These are phyloP conservation scores for Ballota nigra DNA, from an alignment of 257 asterid species.

Conservation along the genomic window DNA sequence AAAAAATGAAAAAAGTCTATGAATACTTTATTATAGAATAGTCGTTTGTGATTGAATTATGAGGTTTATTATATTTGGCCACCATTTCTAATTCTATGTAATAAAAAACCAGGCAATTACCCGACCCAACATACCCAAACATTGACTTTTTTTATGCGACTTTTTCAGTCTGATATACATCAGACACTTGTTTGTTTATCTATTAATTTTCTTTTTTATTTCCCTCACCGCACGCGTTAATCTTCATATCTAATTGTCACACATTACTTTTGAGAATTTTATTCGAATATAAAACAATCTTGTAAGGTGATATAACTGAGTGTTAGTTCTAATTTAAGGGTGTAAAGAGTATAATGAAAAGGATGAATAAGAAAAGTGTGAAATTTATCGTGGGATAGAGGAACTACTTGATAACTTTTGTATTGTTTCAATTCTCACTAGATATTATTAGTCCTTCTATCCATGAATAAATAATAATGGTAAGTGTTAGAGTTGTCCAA, in stretches of 20 bases:
- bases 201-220: neutral
- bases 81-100: slow-evolving; percentile 23
- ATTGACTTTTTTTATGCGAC: slow-evolving; percentile 15
- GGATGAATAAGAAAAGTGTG: no score
- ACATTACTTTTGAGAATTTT: no score
- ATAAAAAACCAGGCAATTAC: neutral
- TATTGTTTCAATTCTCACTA: neutral
- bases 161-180: neutral
- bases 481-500: no score
- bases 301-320: no score
- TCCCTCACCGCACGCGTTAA: no score
- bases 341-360: no score
- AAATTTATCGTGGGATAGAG: no score
- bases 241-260: no score
- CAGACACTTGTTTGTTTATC: neutral
- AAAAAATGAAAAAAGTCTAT: slow-evolving; percentile 20
- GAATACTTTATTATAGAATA: neutral
- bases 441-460: neutral
- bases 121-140: neutral
- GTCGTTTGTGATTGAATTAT: slow-evolving; percentile 14
- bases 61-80: slow-evolving; percentile 19
- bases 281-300: no score
- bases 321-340: no score
- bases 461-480: no score
- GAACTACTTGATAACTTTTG: neutral